phyloP scores from a whole-genome alignment of 129 eudicot genomes.

The Flaveria sonorensis region DNA sequence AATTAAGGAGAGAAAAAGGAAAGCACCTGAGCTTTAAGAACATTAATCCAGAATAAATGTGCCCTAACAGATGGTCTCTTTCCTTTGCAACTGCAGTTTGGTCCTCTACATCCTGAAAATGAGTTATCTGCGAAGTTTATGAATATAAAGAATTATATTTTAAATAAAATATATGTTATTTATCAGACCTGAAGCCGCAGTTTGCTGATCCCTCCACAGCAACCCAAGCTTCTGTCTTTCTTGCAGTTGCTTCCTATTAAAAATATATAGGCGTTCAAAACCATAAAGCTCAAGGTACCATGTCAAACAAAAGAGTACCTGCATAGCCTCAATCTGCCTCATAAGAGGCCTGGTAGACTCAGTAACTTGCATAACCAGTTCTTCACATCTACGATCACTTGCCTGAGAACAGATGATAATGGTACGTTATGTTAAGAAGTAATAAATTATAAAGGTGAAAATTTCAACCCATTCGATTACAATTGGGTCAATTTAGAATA shows the following conservation, averaged over 20 bases:
- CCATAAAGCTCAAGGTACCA: background rate
- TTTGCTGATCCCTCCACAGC: too few relatives aligned
- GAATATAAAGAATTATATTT: too few relatives aligned
- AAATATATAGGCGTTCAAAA: too few relatives aligned
- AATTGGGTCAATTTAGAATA: background rate
- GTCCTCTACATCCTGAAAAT: background rate
- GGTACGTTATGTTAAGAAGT: slow-evolving; percentile 7
- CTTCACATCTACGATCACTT: slow-evolving; percentile 94
- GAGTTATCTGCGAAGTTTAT: too few relatives aligned
- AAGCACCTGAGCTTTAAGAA: slow-evolving; percentile 97
- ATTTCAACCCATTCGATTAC: background rate
- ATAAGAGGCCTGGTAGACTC: slow-evolving; percentile 95
- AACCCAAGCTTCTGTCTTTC: too few relatives aligned
- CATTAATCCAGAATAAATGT: slow-evolving; percentile 81
- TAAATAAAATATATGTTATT: too few relatives aligned
- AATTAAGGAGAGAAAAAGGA: background rate
- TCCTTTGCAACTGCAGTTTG: slow-evolving; percentile 89
- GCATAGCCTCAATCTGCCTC: slow-evolving; percentile 93
- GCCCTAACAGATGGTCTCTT: slow-evolving; percentile 72
- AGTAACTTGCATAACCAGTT: slow-evolving; percentile 84
- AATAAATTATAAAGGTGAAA: background rate
- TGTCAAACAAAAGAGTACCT: slow-evolving; percentile 43
- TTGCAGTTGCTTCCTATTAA: too few relatives aligned
- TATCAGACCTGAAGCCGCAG: too few relatives aligned
- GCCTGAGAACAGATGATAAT: slow-evolving; percentile 47